Base-by-base conservation (phyloP, 1,284 basidiomycete species). In the Pyrrhoderma noxium region DNA sequence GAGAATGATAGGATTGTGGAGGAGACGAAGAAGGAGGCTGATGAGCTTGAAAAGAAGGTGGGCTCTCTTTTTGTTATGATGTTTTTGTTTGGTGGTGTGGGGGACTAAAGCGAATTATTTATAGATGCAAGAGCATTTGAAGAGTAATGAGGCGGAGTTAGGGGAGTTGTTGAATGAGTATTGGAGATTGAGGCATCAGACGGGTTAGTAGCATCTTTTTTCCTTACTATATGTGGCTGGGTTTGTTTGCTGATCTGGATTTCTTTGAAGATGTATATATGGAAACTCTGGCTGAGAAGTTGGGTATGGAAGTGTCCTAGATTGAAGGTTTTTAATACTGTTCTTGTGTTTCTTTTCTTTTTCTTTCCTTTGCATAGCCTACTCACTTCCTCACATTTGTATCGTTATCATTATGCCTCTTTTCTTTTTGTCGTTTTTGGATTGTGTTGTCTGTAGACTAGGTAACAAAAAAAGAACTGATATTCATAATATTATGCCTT, bases 141-240 rank as follows among this genome's bases (percentile, higher is more conserved):
- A 76, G 61, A 73, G 73, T 54, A 87, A 82, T 59, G 86, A 91
- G 64, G 66, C 65, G 2, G 87, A 91, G 63, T 68, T 93, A 19
- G 82, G 82, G 59, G 82, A 84, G 50, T 70, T 93, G n/a, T 68
- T 92, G 39, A 68, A 77, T 14, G 86, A 89, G 61, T 92, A 92
- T 62, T 89, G 85, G 83, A 79, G 76, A 51, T 70, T 92, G 55
- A 73, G 89, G 47, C 81, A 86, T 61, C 80, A 84, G 62, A 84
- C 87, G 56, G 86, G 89, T 88, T 63, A 57, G 70, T 40, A 16
- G 9, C 35, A 16, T 37, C n/a, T 5, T 18, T 40, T n/a, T 5
- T 5, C 11, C 11, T 31, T 31, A 31, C 7, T 11, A 31, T 31
- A 31, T 5, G 27, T 5, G 5, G 27, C 7, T n/a, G 38, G n/a